Base-by-base conservation (phyloP, 1,284 basidiomycete species). In the Puccinia triticina region DNA sequence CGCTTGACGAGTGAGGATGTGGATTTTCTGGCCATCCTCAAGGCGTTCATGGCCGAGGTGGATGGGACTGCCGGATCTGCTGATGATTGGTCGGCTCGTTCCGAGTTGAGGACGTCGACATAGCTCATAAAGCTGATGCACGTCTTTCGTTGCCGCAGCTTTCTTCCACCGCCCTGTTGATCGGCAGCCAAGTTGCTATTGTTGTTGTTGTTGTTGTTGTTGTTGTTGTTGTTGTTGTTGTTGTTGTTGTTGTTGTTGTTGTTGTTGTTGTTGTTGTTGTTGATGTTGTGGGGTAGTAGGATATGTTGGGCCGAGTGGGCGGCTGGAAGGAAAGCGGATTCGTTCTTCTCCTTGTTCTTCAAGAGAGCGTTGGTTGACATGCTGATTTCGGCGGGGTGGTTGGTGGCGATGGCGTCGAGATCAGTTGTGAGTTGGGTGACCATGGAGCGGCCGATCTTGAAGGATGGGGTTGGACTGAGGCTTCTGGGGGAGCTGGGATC, bases 71-170 rank as follows among this genome's bases (percentile, higher is more conserved):
- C 34, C 48, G 55, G 34, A 21, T 64, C 76, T 14, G 46, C 76
- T 14, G 46, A 50, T 64, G 57, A 50, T 14, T 8, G 29, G 14
- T 59, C 53, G 14, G 61, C 14, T 0, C 76, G 37, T 34, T 77
- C 76, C 26, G 76, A 66, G 76, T 77, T 77, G 4, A 77, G 46
- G 37, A 77, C n/a, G n/a, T 77, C 76, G 32, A 64, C 76, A 26
- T 77, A 77, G 64, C 59, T 64, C 76, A 77, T 77, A 29, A 77
- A 77, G 59, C 61, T 77, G 8, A 77, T 50, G 40, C 76, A 64
- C 23, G 57, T 77, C 61, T 59, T 61, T 48, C 43, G 57, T n/a
- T 34, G 32, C 18, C 76, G 46, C 4, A 23, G 21, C 43, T n/a
- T 10, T 18, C 26, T 10, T 18, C 26, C 4, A 16, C 2, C 8